Evolutionary conservation across 129 eudicot genomes (phyloP).

Genomic region (Lonicera japonica): DNA sequence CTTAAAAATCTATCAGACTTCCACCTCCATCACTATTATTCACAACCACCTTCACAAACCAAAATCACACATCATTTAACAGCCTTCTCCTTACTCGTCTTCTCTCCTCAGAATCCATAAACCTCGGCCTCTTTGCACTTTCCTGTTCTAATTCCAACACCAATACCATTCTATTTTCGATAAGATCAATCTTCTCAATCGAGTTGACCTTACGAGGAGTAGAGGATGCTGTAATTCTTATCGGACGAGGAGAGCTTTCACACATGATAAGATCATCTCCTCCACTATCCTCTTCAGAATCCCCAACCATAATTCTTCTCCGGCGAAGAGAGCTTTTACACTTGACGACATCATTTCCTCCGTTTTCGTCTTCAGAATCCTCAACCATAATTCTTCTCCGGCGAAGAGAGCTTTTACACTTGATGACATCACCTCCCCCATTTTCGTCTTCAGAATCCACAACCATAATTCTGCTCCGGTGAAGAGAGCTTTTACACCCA

Average conservation of each 20-base stretch:
- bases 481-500: not conserved
- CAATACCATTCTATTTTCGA: not conserved
- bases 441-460: slow-evolving; percentile 44
- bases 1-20: not conserved
- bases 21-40: not conserved
- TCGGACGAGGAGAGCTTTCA: too few species aligned
- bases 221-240: not conserved
- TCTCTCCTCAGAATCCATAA: slow-evolving; percentile 5
- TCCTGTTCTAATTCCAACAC: not conserved
- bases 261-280: not conserved
- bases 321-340: too few species aligned
- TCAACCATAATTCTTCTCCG: not conserved
- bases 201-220: not conserved
- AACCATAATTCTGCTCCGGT: not conserved
- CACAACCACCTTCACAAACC: slow-evolving; percentile 4
- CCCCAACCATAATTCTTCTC: slow-evolving; percentile 9
- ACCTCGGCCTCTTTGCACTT: slow-evolving; percentile 14
- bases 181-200: not conserved
- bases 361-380: slow-evolving; percentile 40
- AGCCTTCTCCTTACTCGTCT: slow-evolving; percentile 18
- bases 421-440: not conserved
- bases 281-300: slow-evolving; percentile 34
- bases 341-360: not conserved
- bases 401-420: not conserved
- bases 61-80: not conserved